Percentiles rank a stretch among this genome's conserved stretches.
Evolutionary conservation across 768 basidiomycete genomes (phyloP).

Genomic region (Goffeauzyma gilvescens): DNA sequence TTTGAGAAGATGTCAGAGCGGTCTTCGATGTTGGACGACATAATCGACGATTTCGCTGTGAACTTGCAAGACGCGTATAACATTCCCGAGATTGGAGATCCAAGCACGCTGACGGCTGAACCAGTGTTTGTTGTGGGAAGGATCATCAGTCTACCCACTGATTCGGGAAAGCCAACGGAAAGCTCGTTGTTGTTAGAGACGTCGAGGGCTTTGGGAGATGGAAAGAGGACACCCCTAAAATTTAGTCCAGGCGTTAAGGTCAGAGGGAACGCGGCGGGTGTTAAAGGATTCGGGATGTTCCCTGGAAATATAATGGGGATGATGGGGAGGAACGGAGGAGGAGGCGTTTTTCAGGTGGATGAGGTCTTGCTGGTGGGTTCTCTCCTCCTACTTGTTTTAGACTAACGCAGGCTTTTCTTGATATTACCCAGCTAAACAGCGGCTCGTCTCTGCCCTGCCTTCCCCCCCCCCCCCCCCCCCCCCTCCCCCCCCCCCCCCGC

Average conservation of each 20-base stretch:
- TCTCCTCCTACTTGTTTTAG: too few relatives aligned
- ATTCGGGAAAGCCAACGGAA: conserved; percentile 50
- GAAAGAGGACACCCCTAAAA: conserved; percentile 45
- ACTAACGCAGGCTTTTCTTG: too few relatives aligned
- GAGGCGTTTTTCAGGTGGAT: conserved; percentile 62
- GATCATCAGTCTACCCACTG: conserved; percentile 34
- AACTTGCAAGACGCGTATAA: conserved; percentile 51
- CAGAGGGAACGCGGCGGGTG: conserved; percentile 45
- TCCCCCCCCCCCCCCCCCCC: too few relatives aligned
- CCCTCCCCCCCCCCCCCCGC: too few relatives aligned
- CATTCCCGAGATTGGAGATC: conserved; percentile 60
- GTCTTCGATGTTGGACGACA: conserved; percentile 52
- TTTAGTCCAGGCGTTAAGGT: conserved; percentile 51
- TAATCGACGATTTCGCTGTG: conserved; percentile 71
- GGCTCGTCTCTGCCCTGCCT: too few relatives aligned
- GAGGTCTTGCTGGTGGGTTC: conserved; percentile 63
- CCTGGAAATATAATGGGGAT: conserved; percentile 74
- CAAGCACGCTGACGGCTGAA: conserved; percentile 41
- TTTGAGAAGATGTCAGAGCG: conserved; percentile 73
- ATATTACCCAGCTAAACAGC: too few relatives aligned
- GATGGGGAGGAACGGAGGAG: conserved; percentile 77
- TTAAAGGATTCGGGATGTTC: conserved; percentile 55
- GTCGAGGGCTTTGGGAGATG: conserved; percentile 52
- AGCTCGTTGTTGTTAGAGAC: conserved; percentile 60
- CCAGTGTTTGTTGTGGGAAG: conserved; percentile 54